These are phyloP conservation scores for Dendrothele bispora DNA, from an alignment of 768 basidiomycete genomes.

Conservation along the genomic window DNA sequence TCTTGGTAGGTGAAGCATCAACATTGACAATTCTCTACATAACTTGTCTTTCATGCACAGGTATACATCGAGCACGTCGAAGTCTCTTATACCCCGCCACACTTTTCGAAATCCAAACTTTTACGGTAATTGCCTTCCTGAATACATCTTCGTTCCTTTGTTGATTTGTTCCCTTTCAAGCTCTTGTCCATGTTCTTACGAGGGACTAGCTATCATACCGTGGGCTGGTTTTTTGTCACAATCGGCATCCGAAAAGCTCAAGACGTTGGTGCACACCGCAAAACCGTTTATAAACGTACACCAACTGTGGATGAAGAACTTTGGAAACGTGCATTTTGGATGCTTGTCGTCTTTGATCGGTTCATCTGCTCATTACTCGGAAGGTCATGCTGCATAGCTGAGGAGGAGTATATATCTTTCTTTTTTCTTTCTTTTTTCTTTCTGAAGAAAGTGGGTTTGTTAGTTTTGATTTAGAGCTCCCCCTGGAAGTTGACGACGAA, in stretches of 20 bases:
- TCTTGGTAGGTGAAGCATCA: constrained; percentile 49
- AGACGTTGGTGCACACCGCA: constrained; percentile 78
- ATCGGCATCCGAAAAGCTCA: constrained; percentile 62
- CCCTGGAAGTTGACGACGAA: constrained; percentile 80
- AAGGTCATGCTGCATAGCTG: constrained; percentile 52
- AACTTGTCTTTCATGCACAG: constrained; percentile 30
- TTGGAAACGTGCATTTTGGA: constrained; percentile 82
- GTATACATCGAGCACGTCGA: constrained; percentile 47
- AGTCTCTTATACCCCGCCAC: constrained; percentile 56
- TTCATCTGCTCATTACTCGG: constrained; percentile 54
- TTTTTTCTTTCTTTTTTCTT: background rate
- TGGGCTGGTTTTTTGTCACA: constrained; percentile 55
- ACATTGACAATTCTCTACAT: constrained; percentile 2
- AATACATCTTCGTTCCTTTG: background rate
- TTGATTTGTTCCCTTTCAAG: constrained; percentile 26
- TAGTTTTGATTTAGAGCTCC: constrained; percentile 82
- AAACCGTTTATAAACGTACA: constrained; percentile 48
- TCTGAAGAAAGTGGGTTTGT: constrained; percentile 9
- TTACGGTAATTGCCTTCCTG: constrained; percentile 39
- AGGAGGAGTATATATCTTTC: constrained; percentile 61
- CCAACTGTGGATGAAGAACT: constrained; percentile 62
- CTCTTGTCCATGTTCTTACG: constrained; percentile 56
- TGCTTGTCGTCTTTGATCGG: constrained; percentile 60
- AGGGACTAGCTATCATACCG: constrained; percentile 46
- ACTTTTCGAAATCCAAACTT: constrained; percentile 63